Conservation (phyloP, 768 basidiomycete genomes). For the Glaciozyma martinii region DNA sequence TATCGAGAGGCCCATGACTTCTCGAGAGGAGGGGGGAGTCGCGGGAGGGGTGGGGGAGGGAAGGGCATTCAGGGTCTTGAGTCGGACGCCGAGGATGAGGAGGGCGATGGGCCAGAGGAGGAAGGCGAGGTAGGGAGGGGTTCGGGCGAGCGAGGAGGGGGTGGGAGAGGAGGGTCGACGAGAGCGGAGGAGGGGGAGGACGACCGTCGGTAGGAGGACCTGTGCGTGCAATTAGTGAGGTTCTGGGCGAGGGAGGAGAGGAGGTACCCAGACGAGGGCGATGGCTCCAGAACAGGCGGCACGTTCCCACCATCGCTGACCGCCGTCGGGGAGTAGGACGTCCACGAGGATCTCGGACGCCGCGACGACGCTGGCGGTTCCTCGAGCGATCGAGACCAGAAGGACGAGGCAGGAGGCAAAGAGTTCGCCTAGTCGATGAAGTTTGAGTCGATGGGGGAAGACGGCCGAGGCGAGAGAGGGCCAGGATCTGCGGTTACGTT, state of each 20-base stretch:
- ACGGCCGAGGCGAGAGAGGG: slow-evolving; percentile 30
- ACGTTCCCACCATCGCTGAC: slow-evolving; percentile 10
- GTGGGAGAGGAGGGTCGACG: slow-evolving; percentile 9
- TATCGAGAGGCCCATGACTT: slow-evolving; percentile 11
- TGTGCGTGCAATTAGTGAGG: neutral
- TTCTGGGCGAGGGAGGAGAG: neutral
- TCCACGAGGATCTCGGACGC: slow-evolving; percentile 22
- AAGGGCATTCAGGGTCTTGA: slow-evolving; percentile 18
- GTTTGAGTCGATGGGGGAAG: slow-evolving; percentile 29
- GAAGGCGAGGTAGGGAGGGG: slow-evolving; percentile 13
- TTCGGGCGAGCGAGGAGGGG: slow-evolving; percentile 7
- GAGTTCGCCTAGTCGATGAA: slow-evolving; percentile 29
- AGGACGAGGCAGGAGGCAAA: slow-evolving; percentile 22
- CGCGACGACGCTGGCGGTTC: slow-evolving; percentile 20
- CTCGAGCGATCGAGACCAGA: slow-evolving; percentile 18
- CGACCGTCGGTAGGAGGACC: slow-evolving; percentile 19
- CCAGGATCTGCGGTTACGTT: slow-evolving; percentile 8
- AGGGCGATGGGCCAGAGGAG: slow-evolving; percentile 31
- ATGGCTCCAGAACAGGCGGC: slow-evolving; percentile 1
- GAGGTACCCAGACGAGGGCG: slow-evolving; percentile 15
- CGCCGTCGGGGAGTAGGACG: slow-evolving; percentile 10
- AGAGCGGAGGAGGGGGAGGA: slow-evolving; percentile 11
- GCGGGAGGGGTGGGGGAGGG: neutral
- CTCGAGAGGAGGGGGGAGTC: neutral
- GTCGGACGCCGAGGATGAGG: slow-evolving; percentile 30